A percentile compares a stretch with the other conserved stretches of the same genome.
phyloP scores from a whole-genome alignment of 2,329 filamentous ascomycete species.

The Cladosporium velox region DNA sequence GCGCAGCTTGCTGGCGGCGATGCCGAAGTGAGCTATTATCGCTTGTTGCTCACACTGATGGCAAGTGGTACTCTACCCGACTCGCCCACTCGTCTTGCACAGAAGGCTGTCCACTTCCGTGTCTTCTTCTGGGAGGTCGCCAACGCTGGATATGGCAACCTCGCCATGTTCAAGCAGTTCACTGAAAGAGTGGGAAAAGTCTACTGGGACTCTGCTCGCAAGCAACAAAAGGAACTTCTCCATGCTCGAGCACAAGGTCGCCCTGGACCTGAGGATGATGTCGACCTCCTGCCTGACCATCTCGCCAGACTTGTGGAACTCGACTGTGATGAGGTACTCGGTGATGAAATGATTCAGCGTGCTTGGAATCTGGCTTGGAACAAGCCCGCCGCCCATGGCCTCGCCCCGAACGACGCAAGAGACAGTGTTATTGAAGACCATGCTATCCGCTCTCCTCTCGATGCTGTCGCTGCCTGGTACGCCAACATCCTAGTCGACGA shows the following conservation, averaged over 20 bases:
- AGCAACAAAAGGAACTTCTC: slow-evolving; percentile 52
- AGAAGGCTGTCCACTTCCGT: slow-evolving; percentile 89
- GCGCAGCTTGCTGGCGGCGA: slow-evolving; percentile 91
- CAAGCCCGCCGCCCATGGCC: slow-evolving; percentile 68
- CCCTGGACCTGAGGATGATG: slow-evolving; percentile 38
- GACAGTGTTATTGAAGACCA: slow-evolving; percentile 82
- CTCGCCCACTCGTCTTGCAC: slow-evolving; percentile 80
- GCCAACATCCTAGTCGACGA: slow-evolving; percentile 73
- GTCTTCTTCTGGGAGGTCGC: slow-evolving; percentile 80
- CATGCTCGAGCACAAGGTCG: slow-evolving; percentile 31
- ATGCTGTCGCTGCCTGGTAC: slow-evolving; percentile 90
- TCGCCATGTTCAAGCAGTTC: slow-evolving; percentile 65
- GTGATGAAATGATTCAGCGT: slow-evolving; percentile 74
- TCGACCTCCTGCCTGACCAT: slow-evolving; percentile 74
- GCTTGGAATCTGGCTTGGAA: slow-evolving; percentile 92
- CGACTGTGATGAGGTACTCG: slow-evolving; percentile 80
- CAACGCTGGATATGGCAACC: slow-evolving; percentile 64
- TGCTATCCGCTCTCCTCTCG: slow-evolving; percentile 81
- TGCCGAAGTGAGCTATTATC: slow-evolving; percentile 82
- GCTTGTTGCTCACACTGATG: slow-evolving; percentile 80
- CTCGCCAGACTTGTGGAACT: slow-evolving; percentile 73
- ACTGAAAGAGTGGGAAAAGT: slow-evolving; percentile 72
- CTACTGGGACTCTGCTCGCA: slow-evolving; percentile 79
- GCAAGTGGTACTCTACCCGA: slow-evolving; percentile 84
- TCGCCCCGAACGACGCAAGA: slow-evolving; percentile 69